phyloP scores from a whole-genome alignment of 1,284 basidiomycete genomes.

The Neolentinus lepideus region DNA sequence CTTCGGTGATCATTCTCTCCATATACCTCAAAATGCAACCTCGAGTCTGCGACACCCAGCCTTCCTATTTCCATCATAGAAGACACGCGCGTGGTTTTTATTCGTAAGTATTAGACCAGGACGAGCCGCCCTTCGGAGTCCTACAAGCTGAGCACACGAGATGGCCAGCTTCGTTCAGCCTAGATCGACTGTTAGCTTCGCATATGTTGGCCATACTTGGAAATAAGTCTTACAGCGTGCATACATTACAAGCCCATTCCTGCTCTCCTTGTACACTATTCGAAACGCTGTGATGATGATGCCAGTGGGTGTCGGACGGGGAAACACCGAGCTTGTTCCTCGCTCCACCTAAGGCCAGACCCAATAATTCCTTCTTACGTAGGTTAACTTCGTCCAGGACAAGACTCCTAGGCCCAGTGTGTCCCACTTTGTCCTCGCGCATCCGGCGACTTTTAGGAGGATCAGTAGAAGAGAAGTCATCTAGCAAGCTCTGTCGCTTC shows the following conservation, averaged over 20 bases:
- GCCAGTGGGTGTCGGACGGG: neutral
- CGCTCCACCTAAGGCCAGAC: neutral
- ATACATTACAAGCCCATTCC: slow-evolving; percentile 43
- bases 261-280: neutral
- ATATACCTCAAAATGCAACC: too few relatives aligned
- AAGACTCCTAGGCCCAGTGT: slow-evolving; percentile 1
- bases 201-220: neutral
- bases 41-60: too few relatives aligned
- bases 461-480: neutral
- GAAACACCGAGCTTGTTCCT: neutral
- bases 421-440: neutral
- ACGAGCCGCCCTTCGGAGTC: slow-evolving; percentile 23
- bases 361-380: neutral
- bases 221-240: slow-evolving; percentile 41
- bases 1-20: too few relatives aligned
- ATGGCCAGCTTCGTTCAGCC: slow-evolving; percentile 38
- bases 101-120: neutral
- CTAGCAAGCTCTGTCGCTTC: neutral
- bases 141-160: slow-evolving; percentile 47
- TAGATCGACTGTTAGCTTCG: slow-evolving; percentile 15
- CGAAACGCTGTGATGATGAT: neutral
- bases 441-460: neutral
- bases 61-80: too few relatives aligned
- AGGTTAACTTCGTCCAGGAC: slow-evolving; percentile 1
- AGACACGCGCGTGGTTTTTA: too few relatives aligned